Evolutionary conservation across 2,329 filamentous ascomycete genomes (phyloP), one percentile per base, ranked within the genome.

Genomic region (Botryotinia calthae): DNA sequence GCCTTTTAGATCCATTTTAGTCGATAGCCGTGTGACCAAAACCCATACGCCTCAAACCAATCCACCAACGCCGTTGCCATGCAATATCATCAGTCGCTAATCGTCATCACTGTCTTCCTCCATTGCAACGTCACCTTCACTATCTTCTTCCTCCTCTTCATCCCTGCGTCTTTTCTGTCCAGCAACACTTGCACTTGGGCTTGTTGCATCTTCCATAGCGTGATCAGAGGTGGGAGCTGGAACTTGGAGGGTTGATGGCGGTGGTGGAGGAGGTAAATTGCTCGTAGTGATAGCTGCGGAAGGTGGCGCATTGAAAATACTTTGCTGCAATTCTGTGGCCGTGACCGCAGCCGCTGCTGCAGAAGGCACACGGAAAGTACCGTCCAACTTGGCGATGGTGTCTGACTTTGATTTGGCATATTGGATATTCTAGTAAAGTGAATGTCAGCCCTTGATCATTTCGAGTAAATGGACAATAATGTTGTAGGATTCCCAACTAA

Each of bases 371-470:
- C 91, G 90, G 84, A 94, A 97, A 22, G 93, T 95, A 75, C 96
- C 96, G 77, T 97, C 95, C 70, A 99, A 89, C 82, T 97, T 97
- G 48, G 94, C 90, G 75, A 99, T 89, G 37, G 92, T 91, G 81
- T 97, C 87, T 5, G 95, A 98, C 81, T 95, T 95, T 73, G 91
- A 90, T 82, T 95, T 97, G 73, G 93, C 94, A 82, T 98, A 99
- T 76, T 91, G 87, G 78, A 99, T 94, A 88, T 90, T 93, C 95
- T 98, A 77, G 34, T 72, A 8, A 46, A 7, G 28, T 25, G 40
- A 56, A 25, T 42, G 65, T 68, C 34, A 68, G 65, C 18, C 18
- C 28, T 14, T 25, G 18, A 31, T 12, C 22, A 68, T 58, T 31
- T 31, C 6, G 25, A 68, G 46, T 25, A 66, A 8, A n/a, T 16